Conservation (phyloP, 2,329 filamentous ascomycete genomes). For the Didymellaceae sp. region DNA sequence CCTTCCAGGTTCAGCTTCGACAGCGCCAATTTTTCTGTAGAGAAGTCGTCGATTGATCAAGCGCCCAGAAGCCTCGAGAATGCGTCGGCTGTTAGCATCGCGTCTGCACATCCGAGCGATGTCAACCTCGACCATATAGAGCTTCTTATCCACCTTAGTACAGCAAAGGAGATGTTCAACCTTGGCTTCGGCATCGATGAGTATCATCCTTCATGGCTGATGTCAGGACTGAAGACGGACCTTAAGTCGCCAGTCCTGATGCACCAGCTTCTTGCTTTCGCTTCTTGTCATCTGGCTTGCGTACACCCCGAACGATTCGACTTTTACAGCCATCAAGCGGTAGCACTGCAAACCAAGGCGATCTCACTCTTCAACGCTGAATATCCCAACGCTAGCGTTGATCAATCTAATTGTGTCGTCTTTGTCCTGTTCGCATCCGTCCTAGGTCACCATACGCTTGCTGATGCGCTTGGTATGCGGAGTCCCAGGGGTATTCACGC, state of each 20-base stretch:
- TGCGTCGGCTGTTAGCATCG: background rate
- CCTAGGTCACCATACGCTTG: slow-evolving; percentile 46
- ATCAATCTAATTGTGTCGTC: slow-evolving; percentile 41
- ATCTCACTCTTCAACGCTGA: slow-evolving; percentile 33
- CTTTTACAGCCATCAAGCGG: slow-evolving; percentile 24
- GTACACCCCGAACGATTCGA: slow-evolving; percentile 29
- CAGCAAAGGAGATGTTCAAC: slow-evolving; percentile 32
- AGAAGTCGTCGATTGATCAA: background rate
- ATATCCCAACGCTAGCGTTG: slow-evolving; percentile 17
- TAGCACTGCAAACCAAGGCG: slow-evolving; percentile 44
- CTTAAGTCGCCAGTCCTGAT: slow-evolving; percentile 44
- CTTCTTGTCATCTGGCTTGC: slow-evolving; percentile 45
- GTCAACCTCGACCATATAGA: slow-evolving; percentile 48
- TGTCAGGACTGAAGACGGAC: slow-evolving; percentile 27
- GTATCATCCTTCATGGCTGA: slow-evolving; percentile 19
- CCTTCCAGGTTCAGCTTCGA: background rate
- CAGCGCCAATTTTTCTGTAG: background rate
- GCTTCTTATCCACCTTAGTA: slow-evolving; percentile 42
- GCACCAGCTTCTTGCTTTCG: slow-evolving; percentile 48
- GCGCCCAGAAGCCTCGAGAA: background rate
- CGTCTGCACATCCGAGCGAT: slow-evolving; percentile 3
- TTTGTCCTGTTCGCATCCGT: slow-evolving; percentile 45
- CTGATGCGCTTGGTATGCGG: slow-evolving; percentile 41
- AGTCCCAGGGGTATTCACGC: slow-evolving; percentile 23
- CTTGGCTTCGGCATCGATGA: slow-evolving; percentile 26